Base-by-base conservation (phyloP, 176 grass and related monocot genomes). In the Saccharum spontaneum region DNA sequence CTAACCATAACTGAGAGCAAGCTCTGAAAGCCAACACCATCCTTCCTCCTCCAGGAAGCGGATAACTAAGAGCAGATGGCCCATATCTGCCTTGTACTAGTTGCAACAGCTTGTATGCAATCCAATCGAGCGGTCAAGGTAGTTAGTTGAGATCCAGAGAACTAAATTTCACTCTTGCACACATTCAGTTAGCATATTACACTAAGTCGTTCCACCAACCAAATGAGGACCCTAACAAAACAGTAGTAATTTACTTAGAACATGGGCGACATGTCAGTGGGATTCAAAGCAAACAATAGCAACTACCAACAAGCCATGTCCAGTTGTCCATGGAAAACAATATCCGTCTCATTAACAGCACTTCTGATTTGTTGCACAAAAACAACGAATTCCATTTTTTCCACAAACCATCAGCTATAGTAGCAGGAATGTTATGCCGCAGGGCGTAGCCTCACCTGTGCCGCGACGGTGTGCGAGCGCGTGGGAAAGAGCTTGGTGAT, bases 401-500 rank as follows among this genome's bases (percentile, higher is more conserved):
- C 37, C 1, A 8, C 20, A 0, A 20, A 70, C 3, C 37, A 70
- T 0, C 38, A 22, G 6, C 55, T 0, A n/a, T 0, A 59, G 55
- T 2, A n/a, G 34, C 34, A 34, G 7, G 55, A 59, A 59, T 0
- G 55, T 59, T 10, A 59, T 10, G 20, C 57, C 8, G 22, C 57
- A 59, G 54, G 67, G 3, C 0, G 36, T 3, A 18, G 33, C 10
- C 55, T 70, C 82, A 95, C 95, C 93, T 98, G 95, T 45, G 95
- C 95, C 2, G 95, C 95, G 33, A 95, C 95, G 0, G 95, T 98
- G 74, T 98, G 95, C 5, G 95, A 98, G 43, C 95, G 93, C 67
- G 95, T 98, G 41, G 95, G 95, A 80, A 98, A 98, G 82, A 98
- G 92, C 89, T 98, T 98, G 85, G 95, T 98, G 76, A 98, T 90